A percentile compares a stretch with the other conserved stretches of the same genome.
phyloP scores from a whole-genome alignment of 1,284 basidiomycete species.

The Cystobasidium slooffiae region DNA sequence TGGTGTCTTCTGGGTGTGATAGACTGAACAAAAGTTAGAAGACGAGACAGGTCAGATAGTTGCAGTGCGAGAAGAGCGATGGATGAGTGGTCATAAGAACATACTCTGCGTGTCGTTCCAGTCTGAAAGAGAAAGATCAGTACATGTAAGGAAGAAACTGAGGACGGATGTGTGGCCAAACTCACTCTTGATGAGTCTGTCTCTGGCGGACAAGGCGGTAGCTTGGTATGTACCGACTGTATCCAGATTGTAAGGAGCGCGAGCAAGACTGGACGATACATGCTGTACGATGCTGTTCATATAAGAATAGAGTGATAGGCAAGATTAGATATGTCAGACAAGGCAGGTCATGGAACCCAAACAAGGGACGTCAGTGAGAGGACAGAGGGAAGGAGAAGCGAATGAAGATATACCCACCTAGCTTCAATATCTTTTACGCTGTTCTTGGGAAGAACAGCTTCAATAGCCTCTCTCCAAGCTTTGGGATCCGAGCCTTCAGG shows the following conservation, averaged over 20 bases:
- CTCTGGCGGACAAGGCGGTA: constrained; percentile 73
- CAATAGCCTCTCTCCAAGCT: constrained; percentile 49
- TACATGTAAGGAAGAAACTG: background rate
- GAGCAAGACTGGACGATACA: constrained; percentile 80
- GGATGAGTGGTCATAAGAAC: no score
- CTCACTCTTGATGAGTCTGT: constrained; percentile 68
- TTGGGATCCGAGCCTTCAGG: constrained; percentile 46
- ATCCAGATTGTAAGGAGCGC: constrained; percentile 78
- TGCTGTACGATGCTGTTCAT: constrained; percentile 58
- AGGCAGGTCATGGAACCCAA: background rate
- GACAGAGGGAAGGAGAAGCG: background rate
- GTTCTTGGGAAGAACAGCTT: constrained; percentile 30
- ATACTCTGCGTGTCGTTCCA: constrained; percentile 44
- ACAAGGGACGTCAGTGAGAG: background rate
- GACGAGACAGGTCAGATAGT: background rate
- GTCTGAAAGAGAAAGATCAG: background rate
- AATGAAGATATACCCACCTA: background rate
- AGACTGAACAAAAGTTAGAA: constrained; percentile 13
- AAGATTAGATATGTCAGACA: background rate
- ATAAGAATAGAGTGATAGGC: background rate
- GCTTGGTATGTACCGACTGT: constrained; percentile 69
- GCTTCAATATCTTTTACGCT: constrained; percentile 30
- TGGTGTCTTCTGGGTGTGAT: constrained; percentile 59
- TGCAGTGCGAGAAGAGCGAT: constrained; percentile 46
- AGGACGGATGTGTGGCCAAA: background rate